These are phyloP conservation scores for Tagetes patula DNA, from an alignment of 129 eudicot genomes.

Conservation along the genomic window DNA sequence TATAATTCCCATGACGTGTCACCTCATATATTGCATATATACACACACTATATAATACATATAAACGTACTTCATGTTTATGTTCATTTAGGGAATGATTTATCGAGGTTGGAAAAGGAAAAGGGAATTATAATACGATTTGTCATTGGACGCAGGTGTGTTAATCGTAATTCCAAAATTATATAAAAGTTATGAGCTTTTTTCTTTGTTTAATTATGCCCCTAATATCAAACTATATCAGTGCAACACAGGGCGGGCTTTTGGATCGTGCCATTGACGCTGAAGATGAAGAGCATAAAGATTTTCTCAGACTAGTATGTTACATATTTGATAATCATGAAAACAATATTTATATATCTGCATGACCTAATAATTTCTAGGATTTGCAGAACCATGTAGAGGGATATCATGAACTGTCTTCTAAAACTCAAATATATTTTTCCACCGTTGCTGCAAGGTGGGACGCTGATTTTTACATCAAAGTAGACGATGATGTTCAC, in stretches of 20 bases:
- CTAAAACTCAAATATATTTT: conserved; percentile 80
- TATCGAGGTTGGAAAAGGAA: conserved; percentile 71
- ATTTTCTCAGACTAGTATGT: conserved; percentile 72
- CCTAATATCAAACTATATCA: conserved; percentile 15
- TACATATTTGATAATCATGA: conserved; percentile 12
- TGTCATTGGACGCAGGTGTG: conserved; percentile 91
- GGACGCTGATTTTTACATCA: conserved; percentile 88
- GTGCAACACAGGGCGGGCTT: conserved; percentile 74
- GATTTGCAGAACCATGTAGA: conserved; percentile 72
- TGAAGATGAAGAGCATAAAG: conserved; percentile 66
- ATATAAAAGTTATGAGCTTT: neutral
- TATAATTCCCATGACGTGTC: neutral
- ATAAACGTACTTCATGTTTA: neutral
- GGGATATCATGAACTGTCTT: conserved; percentile 84
- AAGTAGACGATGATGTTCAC: conserved; percentile 95
- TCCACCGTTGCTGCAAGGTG: conserved; percentile 73
- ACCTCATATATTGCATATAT: neutral
- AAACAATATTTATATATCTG: neutral
- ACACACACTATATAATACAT: neutral
- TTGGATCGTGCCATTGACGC: conserved; percentile 85
- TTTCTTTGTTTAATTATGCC: neutral
- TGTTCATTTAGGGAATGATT: conserved; percentile 49
- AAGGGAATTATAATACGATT: conserved; percentile 79
- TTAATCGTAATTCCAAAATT: neutral
- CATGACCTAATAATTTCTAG: neutral